Evolutionary conservation across 371 early-diverging fungal species (phyloP), one percentile per base, ranked within the genome.

Genomic region (Mucor sp.): DNA sequence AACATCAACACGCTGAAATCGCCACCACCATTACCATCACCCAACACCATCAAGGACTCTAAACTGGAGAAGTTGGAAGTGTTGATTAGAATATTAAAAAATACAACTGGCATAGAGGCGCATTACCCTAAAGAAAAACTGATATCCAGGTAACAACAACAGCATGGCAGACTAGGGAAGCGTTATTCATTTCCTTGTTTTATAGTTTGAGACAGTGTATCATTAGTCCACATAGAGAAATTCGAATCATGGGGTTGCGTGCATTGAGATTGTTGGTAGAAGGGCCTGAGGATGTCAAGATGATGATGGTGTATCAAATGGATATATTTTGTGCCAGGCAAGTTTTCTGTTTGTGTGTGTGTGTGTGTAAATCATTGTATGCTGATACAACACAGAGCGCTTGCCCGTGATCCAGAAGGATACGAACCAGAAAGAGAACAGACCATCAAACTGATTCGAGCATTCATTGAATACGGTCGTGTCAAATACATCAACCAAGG

Each of bases 381-480:
- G n/a, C n/a, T n/a, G 0, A 44, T 44, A 2, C 17, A 5, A 44
- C 7, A 15, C 28, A 91, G 90, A 68, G 80, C 91, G 1, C 64
- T 93, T 32, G 79, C 85, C 9, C 82, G 89, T 4, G 92, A 91
- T 69, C 74, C 79, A 28, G 82, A 86, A 57, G 70, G 62, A n/a
- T 80, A 81, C 67, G 92, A 92, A 44, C 79, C 87, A 15, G 94
- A 94, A 63, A 80, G 93, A 48, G 92, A 91, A 62, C 93, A 94
- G 59, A 89, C 91, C 0, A 48, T 94, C 4, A 90, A 91, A 60
- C 83, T 93, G 0, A 79, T 93, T 0, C 79, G 93, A 19, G 77
- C 85, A 1, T 88, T 90, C 62, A 78, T 94, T 27, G 91, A 92
- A 28, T 81, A 83, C 7, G 88, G 82, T 0, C 94, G 91, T 9